Evolutionary conservation across 2,329 filamentous ascomycete species (phyloP), one percentile per base, ranked within the genome.

Genomic region (Scedosporium minutisporum): DNA sequence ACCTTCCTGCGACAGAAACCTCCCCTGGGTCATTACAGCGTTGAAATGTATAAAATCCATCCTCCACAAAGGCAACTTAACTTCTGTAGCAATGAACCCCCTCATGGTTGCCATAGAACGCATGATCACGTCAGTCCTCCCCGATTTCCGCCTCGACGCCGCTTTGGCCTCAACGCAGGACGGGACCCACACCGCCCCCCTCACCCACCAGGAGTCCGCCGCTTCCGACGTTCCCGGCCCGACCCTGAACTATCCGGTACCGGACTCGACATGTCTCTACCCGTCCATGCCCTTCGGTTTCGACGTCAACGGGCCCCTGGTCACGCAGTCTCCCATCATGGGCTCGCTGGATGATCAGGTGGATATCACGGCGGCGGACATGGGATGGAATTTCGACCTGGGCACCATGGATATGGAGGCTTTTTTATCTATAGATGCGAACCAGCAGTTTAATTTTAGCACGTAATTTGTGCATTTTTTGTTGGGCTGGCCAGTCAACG

Each of bases 1-100:
- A 21, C 67, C 69, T 57, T 68, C 71, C 1, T 72, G 75, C 2
- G 63, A 72, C n/a, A 68, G 69, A 3, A 75, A 77, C 61, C 68
- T 79, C 2, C 76, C 75, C 0, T 78, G 75, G 75, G 73, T 78
- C 7, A 53, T 14, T 14, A 21, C 16, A 2, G 59, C 42, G 1
- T 25, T 61, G 7, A 33, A 53, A 21, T 29, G 44, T 9, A 27
- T 61, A 9, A 23, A 61, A 5, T 51, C 21, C 21, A 51, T 61
- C 23, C 44, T 53, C 5, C n/a, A 18, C 4, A 51, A 51, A 12
- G 14, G 29, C 41, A 65, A 64, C 29, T 44, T 65, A 10, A 66
- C 65, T 33, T 65, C 65, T 3, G 66, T 65, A 1, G 68, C 70
- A 46, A 58, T 67, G 6, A 67, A 69, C 6, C 66, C 64, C 12